Base-by-base conservation (phyloP, 768 basidiomycete genomes). In the Termitomyces eurrhizus region DNA sequence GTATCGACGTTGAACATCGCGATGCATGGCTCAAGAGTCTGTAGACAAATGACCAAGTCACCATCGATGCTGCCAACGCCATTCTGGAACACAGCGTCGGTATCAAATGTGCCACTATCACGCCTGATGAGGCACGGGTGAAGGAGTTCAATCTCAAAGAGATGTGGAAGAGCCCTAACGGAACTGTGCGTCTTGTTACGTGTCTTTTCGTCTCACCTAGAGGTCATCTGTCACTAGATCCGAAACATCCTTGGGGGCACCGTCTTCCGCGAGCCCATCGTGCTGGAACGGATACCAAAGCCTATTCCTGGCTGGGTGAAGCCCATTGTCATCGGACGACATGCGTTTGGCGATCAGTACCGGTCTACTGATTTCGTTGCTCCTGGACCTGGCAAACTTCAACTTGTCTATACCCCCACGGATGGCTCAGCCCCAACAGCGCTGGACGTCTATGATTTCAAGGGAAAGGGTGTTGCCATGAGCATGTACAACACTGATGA, bases 401-500 rank as follows among this genome's bases (percentile, higher is more conserved):
- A 97, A 75, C 83, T 98, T 18, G 85, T 96, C 18, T 98, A 87
- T 76, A 93, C 87, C 6, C 96, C 97, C 4, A 76, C 79, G 6
- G 86, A 89, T 62, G 93, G 95, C 14, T 79, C 83, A n/a, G 73
- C 82, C 33, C 79, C 78, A 44, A 89, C 84, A 11, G 77, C 78
- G 14, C 75, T 98, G 70, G 79, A 95, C 64, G 94, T 99, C 44
- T 98, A 92, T 68, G 89, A 98, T 75, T 99, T 98, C 81, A 87
- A 92, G 73, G 93, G 89, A 32, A 83, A 82, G 59, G 97, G 97
- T 66, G 92, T 98, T 36, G 95, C 95, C 4, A 85, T 99, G 83
- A 83, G 88, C 70, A 98, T 98, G 97, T 98, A 98, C 79, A 98
- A 98, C 77, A 98, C 95, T 7, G 94, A 98, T 65, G 94, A 96